A percentile compares a stretch with the other conserved stretches of the same genome.
Conservation (phyloP, 371 early-diverging fungal species). For the Nematocida ironsii region DNA sequence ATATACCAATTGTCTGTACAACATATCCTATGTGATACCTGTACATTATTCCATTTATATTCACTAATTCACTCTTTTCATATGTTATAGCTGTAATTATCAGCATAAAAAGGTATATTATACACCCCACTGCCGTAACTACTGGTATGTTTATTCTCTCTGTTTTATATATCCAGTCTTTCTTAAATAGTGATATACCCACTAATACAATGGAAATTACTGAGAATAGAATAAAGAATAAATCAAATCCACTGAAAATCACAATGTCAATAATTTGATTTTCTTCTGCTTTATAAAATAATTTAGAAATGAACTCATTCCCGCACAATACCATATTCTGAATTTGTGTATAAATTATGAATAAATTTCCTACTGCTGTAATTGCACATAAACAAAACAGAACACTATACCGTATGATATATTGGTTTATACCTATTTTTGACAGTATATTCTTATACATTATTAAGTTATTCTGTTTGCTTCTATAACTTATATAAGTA, state of each 20-base stretch:
- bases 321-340: neutral
- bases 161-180: neutral
- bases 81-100: neutral
- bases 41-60: neutral
- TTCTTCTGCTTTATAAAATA: neutral
- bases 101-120: neutral
- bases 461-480: neutral
- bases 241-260: neutral
- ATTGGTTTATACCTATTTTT: neutral
- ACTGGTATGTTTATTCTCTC: neutral
- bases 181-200: neutral
- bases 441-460: neutral
- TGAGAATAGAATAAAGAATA: neutral
- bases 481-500: neutral
- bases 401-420: neutral
- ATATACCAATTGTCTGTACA: neutral
- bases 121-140: neutral
- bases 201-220: neutral
- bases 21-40: constrained; percentile 13
- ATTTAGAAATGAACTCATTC: neutral
- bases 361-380: neutral
- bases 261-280: neutral
- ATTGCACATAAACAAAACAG: neutral
- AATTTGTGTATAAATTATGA: neutral
- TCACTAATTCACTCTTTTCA: neutral